Percentiles rank a stretch among this genome's conserved stretches.
These are phyloP conservation scores for Pseudocercospora ulei DNA, from an alignment of 2,329 filamentous ascomycete genomes.

Conservation along the genomic window DNA sequence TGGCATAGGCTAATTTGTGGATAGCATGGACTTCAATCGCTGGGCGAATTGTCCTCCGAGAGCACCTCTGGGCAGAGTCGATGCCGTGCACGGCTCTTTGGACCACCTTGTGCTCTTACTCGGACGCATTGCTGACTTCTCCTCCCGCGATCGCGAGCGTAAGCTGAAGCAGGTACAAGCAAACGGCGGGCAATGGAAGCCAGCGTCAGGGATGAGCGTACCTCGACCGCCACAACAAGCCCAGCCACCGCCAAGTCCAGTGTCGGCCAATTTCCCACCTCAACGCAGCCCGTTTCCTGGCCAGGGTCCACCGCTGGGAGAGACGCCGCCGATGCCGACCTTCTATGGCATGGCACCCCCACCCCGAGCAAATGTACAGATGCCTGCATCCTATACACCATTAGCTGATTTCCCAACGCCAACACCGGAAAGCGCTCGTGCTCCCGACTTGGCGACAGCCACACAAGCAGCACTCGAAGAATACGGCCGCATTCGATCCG, in stretches of 20 bases:
- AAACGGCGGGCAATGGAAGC: slow-evolving; percentile 50
- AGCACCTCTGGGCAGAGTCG: slow-evolving; percentile 63
- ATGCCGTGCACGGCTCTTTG: slow-evolving; percentile 76
- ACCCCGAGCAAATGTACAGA: slow-evolving; percentile 34
- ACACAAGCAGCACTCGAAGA: slow-evolving; percentile 64
- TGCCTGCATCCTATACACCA: slow-evolving; percentile 38
- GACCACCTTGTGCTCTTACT: slow-evolving; percentile 79
- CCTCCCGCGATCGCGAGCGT: slow-evolving; percentile 62
- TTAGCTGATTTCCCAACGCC: slow-evolving; percentile 17
- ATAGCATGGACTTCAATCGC: slow-evolving; percentile 64
- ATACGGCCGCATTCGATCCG: slow-evolving; percentile 64
- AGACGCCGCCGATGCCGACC: slow-evolving; percentile 35
- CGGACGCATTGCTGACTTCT: slow-evolving; percentile 68
- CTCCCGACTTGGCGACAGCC: slow-evolving; percentile 52
- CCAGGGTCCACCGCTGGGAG: background rate
- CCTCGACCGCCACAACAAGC: slow-evolving; percentile 32
- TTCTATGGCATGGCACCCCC: slow-evolving; percentile 47
- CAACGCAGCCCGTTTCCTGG: slow-evolving; percentile 4
- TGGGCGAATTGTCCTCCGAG: slow-evolving; percentile 86
- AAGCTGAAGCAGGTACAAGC: slow-evolving; percentile 60
- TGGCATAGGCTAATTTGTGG: slow-evolving; percentile 2
- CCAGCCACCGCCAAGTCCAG: slow-evolving; percentile 17
- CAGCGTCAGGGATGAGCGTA: slow-evolving; percentile 43
- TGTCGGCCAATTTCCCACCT: slow-evolving; percentile 11
- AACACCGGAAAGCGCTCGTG: slow-evolving; percentile 25